Conservation (phyloP, 768 basidiomycete genomes). For the Coprinellus micaceus region DNA sequence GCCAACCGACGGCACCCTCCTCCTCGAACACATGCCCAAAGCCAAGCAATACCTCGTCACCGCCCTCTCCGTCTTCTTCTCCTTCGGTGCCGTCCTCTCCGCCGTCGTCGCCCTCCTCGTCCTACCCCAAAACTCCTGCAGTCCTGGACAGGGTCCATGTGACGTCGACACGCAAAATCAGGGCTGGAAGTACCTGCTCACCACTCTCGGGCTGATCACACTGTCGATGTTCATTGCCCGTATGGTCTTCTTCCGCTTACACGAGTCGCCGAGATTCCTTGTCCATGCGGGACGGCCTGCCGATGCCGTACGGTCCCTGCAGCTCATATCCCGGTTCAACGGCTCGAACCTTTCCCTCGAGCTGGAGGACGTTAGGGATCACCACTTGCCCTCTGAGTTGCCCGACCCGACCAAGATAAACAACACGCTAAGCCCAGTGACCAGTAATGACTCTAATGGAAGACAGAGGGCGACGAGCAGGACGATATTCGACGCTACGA, state of each 20-base stretch:
- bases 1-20: constrained; percentile 94
- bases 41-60: constrained; percentile 92
- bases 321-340: constrained; percentile 84
- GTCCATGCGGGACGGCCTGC: constrained; percentile 82
- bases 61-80: constrained; percentile 92
- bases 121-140: constrained; percentile 73
- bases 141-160: constrained; percentile 41
- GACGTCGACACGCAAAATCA: constrained; percentile 65
- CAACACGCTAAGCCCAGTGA: too few relatives aligned
- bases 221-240: constrained; percentile 83
- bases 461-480: constrained; percentile 26
- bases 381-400: constrained; percentile 22
- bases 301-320: constrained; percentile 81
- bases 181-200: constrained; percentile 88
- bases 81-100: constrained; percentile 82
- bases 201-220: constrained; percentile 75
- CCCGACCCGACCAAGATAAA: background rate
- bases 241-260: constrained; percentile 84
- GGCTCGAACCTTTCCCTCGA: constrained; percentile 66
- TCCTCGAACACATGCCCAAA: constrained; percentile 89
- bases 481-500: constrained; percentile 32
- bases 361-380: constrained; percentile 64
- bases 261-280: constrained; percentile 93
- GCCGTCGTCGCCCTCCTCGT: constrained; percentile 77
- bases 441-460: background rate